Evolutionary conservation across 345 rosid genomes (phyloP).

Genomic region (Linum tenue): DNA sequence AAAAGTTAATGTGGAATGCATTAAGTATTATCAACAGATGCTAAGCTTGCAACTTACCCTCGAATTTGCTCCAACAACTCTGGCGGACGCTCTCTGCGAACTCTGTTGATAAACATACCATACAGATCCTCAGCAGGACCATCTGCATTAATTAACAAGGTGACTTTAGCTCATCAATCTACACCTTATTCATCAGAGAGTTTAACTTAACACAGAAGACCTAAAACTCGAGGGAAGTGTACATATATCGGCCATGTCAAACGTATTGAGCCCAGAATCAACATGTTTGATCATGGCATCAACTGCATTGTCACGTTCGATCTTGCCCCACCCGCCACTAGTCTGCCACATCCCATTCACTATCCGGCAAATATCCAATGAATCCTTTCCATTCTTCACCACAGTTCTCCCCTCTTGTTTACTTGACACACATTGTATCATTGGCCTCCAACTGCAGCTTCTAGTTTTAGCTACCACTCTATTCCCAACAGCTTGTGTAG

Average conservation of each 20-base stretch:
- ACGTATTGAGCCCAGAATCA: conserved; percentile 43
- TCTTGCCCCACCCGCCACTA: conserved; percentile 54
- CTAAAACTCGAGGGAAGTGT: conserved; percentile 1
- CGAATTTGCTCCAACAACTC: conserved; percentile 60
- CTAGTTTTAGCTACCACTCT: conserved; percentile 4
- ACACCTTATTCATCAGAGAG: too few relatives aligned
- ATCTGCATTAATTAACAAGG: conserved; percentile 26
- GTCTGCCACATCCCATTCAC: conserved; percentile 70
- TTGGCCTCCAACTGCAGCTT: conserved; percentile 13
- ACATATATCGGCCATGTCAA: conserved; percentile 63
- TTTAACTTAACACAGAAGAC: too few relatives aligned
- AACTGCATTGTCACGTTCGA: conserved; percentile 33
- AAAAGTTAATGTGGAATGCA: background rate
- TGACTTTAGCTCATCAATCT: too few relatives aligned
- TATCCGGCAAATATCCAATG: conserved; percentile 40
- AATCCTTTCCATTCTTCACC: conserved; percentile 46
- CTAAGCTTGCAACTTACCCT: conserved; percentile 45
- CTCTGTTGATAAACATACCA: conserved; percentile 74
- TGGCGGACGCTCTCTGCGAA: conserved; percentile 69
- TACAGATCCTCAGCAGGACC: conserved; percentile 96
- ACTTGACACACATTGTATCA: conserved; percentile 24
- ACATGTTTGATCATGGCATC: conserved; percentile 53
- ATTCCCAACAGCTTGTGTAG: conserved; percentile 12
- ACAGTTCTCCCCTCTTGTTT: conserved; percentile 24
- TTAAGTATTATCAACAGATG: background rate